Base-by-base conservation (phyloP, 2,329 filamentous ascomycete genomes). In the Botrytis cinerea region DNA sequence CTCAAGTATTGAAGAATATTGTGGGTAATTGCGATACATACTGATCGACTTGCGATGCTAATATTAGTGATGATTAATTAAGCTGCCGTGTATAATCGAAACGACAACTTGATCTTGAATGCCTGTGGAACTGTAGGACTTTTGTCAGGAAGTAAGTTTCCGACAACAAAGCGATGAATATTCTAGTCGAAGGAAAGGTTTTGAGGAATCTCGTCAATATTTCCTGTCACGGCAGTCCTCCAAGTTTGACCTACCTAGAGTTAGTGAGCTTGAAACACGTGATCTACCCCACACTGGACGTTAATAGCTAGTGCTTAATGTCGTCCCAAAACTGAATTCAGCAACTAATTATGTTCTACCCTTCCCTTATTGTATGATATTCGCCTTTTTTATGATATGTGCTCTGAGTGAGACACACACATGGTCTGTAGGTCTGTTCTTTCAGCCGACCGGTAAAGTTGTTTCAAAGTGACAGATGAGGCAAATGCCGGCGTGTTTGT, bases 361-460 rank as follows among this genome's bases (percentile, higher is more conserved):
- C 35, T 38, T 38, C 7, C 4, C 7, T 38, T 38, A 8, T 38
- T 59, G 14, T 12, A 43, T 43, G 40, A 43, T 16, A 0, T 28
- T 43, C 38, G 4, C 4, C 6, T n/a, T 6, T 25, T n/a, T 10
- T 18, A 20, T 18, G 2, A 20, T 62, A 16, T 43, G 16, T n/a
- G 32, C 32, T 62, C 22, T 28, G 1, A 1, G 40, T 1, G 0
- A 0, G 18, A n/a, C 4, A 25, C 4, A 6, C 1, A n/a, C 9
- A 43, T 16, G 10, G 28, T 28, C 9, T 10, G 1, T 2, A 20
- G 32, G 57, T 20, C 20, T 10, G 28, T 10, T 18, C 1, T 22
- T 59, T 18, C 3, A 9, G 4, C 22, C 22, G 18, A 59, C 9
- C 22, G 18, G 20, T 28, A 59, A 35, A 16, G 7, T 20, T 59